Evolutionary conservation across 495 filamentous ascomycete genomes (phyloP).

Genomic region (Parmelia sp.): DNA sequence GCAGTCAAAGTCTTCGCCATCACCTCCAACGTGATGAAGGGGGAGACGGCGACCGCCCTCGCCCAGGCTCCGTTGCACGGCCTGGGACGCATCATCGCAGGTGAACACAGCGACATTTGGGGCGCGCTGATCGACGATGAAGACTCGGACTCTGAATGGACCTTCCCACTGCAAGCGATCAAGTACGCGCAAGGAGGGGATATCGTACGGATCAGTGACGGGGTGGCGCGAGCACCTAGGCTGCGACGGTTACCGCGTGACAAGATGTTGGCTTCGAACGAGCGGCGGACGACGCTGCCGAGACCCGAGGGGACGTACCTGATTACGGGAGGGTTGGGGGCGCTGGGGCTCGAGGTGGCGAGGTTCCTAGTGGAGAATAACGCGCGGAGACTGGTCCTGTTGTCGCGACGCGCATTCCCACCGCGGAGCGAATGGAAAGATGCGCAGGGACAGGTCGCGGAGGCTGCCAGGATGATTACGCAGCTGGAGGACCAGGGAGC

Average conservation of each 20-base stretch:
- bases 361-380: slow-evolving; percentile 36
- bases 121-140: slow-evolving; percentile 37
- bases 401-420: slow-evolving; percentile 36
- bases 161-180: slow-evolving; percentile 31
- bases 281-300: slow-evolving; percentile 22
- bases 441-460: not conserved
- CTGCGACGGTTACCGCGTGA: slow-evolving; percentile 31
- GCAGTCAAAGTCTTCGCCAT: slow-evolving; percentile 30
- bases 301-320: slow-evolving; percentile 41
- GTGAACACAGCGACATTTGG: slow-evolving; percentile 36
- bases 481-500: slow-evolving; percentile 31
- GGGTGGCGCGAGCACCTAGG: slow-evolving; percentile 32
- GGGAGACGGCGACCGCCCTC: slow-evolving; percentile 28
- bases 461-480: slow-evolving; percentile 24
- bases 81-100: slow-evolving; percentile 34
- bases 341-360: slow-evolving; percentile 37
- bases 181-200: slow-evolving; percentile 37
- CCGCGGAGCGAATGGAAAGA: slow-evolving; percentile 28
- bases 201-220: slow-evolving; percentile 41
- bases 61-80: slow-evolving; percentile 35
- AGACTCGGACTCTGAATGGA: not conserved
- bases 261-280: slow-evolving; percentile 1
- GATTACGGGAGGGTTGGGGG: slow-evolving; percentile 42
- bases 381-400: slow-evolving; percentile 37
- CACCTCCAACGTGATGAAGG: slow-evolving; percentile 21